These are phyloP conservation scores for Solanum peruvianum DNA, from an alignment of 257 asterid genomes.

Conservation along the genomic window DNA sequence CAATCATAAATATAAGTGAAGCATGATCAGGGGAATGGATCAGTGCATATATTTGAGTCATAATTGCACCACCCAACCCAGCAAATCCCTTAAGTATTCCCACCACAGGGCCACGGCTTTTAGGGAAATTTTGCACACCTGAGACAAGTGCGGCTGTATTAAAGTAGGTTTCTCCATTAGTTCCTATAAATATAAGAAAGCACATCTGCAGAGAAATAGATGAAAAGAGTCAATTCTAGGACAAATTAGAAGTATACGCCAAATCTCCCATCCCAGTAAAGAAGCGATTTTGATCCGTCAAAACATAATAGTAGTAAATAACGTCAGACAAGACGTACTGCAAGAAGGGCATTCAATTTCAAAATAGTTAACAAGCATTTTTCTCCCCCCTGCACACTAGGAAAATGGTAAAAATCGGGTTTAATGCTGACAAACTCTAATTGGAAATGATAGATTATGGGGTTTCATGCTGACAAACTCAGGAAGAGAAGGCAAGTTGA, in stretches of 20 bases:
- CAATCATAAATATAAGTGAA: constrained; percentile 42
- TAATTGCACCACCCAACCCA: constrained; percentile 44
- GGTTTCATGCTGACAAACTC: too few species aligned
- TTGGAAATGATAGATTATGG: neutral
- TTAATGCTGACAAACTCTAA: neutral
- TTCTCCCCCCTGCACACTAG: neutral
- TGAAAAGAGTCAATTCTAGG: neutral
- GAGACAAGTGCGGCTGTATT: constrained; percentile 44
- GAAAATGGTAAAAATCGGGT: neutral
- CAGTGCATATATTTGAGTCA: constrained; percentile 34
- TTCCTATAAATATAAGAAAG: constrained; percentile 40
- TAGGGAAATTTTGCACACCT: constrained; percentile 47
- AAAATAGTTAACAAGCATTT: neutral
- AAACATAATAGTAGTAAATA: neutral
- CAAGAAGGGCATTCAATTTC: neutral
- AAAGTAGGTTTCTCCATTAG: constrained; percentile 50
- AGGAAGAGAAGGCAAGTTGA: neutral
- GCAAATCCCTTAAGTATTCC: constrained; percentile 51
- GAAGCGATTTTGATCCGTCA: neutral
- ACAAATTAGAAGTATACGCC: neutral
- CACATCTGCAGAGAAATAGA: constrained; percentile 30
- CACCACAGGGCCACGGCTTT: constrained; percentile 43
- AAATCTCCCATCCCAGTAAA: neutral
- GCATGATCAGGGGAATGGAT: constrained; percentile 43
- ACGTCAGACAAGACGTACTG: neutral